A percentile compares a stretch with the other conserved stretches of the same genome.
Evolutionary conservation across 2,329 filamentous ascomycete species (phyloP).

Genomic region (Ophiostoma ulmi): DNA sequence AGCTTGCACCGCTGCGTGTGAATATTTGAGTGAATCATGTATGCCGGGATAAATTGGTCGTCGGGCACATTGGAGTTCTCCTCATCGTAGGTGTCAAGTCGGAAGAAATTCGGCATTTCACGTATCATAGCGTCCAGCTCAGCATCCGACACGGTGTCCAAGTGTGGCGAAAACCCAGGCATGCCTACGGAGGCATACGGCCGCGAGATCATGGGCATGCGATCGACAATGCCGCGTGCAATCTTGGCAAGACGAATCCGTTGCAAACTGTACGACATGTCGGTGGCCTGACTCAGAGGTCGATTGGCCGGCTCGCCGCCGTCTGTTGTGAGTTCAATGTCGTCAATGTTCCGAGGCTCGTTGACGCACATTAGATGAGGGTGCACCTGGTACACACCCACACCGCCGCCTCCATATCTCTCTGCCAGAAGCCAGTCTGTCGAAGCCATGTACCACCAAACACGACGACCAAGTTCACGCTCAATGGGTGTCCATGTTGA

Average conservation of each 20-base stretch:
- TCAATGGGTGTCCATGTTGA: constrained; percentile 11
- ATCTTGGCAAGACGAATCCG: constrained; percentile 39
- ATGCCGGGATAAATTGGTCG: constrained; percentile 36
- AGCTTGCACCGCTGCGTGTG: constrained; percentile 38
- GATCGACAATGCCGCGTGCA: constrained; percentile 40
- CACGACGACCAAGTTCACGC: constrained; percentile 37
- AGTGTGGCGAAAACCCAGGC: constrained; percentile 22
- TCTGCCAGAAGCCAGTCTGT: constrained; percentile 38
- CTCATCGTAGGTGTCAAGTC: constrained; percentile 31
- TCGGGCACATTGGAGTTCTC: constrained; percentile 31
- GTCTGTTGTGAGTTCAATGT: constrained; percentile 34
- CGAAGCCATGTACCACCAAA: constrained; percentile 41
- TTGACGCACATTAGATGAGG: constrained; percentile 40
- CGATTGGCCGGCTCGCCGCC: not conserved
- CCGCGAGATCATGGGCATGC: constrained; percentile 18
- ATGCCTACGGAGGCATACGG: constrained; percentile 5
- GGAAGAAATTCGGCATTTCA: constrained; percentile 36
- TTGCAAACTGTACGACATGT: constrained; percentile 42
- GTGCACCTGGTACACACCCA: constrained; percentile 41
- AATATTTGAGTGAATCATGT: constrained; percentile 37
- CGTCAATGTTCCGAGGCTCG: constrained; percentile 40
- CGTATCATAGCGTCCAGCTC: constrained; percentile 33
- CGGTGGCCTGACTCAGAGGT: constrained; percentile 37
- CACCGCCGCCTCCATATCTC: constrained; percentile 35
- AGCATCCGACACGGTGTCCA: constrained; percentile 23